phyloP scores from a whole-genome alignment of 1,139 yeast species.

The Zygoascus meyerae region DNA sequence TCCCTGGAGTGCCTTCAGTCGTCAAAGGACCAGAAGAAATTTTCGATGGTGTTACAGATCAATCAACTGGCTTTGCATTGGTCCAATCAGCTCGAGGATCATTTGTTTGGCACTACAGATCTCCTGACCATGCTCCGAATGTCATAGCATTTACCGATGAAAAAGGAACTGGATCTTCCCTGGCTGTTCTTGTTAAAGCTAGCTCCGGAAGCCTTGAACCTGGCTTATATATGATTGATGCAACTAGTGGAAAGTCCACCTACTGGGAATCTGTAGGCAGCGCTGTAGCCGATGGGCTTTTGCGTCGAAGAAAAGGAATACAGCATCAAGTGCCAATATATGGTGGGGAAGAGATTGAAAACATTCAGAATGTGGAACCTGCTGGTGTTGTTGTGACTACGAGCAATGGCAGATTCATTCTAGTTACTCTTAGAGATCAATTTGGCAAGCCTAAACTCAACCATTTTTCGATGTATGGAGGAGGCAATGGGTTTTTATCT shows the following conservation, averaged over 20 bases:
- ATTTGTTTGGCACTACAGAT: constrained; percentile 64
- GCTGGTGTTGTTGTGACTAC: constrained; percentile 72
- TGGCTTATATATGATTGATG: constrained; percentile 57
- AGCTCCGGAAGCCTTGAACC: constrained; percentile 60
- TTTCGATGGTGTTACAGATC: constrained; percentile 50
- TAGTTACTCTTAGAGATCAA: constrained; percentile 60
- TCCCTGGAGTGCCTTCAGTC: constrained; percentile 53
- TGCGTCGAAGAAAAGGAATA: constrained; percentile 39
- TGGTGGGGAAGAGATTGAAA: constrained; percentile 40
- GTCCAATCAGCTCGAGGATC: constrained; percentile 47
- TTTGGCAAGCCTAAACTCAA: constrained; percentile 52
- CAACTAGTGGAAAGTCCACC: constrained; percentile 49
- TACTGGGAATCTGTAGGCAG: constrained; percentile 66
- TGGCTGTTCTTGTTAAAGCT: constrained; percentile 64
- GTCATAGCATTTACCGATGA: constrained; percentile 36
- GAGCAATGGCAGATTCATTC: constrained; percentile 58
- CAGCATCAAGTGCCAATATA: constrained; percentile 36
- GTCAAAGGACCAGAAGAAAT: constrained; percentile 25
- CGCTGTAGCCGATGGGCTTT: constrained; percentile 60
- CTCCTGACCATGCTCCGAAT: constrained; percentile 55
- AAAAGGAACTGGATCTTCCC: constrained; percentile 18
- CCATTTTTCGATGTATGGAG: constrained; percentile 25
- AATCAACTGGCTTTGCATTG: constrained; percentile 50
- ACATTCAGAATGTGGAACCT: constrained; percentile 62
- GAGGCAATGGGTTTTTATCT: constrained; percentile 30